A percentile compares a stretch with the other conserved stretches of the same genome.
phyloP scores from a whole-genome alignment of 2,329 filamentous ascomycete species.

The Pestalotiopsis sp. region DNA sequence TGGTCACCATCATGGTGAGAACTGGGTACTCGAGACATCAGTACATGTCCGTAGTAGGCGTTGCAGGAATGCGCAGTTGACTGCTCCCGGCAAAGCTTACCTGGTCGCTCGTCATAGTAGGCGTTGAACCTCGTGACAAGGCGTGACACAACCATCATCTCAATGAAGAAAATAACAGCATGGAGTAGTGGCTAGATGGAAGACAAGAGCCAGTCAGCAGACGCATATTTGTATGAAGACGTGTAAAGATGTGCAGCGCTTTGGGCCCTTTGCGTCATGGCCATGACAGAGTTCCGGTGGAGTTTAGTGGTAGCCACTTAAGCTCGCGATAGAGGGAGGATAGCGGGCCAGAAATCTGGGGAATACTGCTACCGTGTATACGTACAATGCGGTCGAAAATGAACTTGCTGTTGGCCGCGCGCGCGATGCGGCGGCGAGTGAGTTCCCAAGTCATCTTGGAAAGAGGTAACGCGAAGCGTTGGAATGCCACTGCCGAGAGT shows the following conservation, averaged over 20 bases:
- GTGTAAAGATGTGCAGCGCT: conserved; percentile 6
- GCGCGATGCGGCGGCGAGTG: conserved; percentile 60
- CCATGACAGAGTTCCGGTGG: not conserved
- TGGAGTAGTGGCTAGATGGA: conserved; percentile 78
- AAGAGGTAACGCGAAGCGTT: not conserved
- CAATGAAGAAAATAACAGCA: conserved; percentile 79
- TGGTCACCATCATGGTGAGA: conserved; percentile 98
- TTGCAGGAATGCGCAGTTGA: not conserved
- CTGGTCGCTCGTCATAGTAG: conserved; percentile 88
- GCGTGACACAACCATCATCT: conserved; percentile 84
- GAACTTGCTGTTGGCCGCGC: conserved; percentile 70
- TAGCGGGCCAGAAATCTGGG: not conserved
- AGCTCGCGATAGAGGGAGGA: not conserved
- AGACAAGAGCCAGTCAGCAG: conserved; percentile 4
- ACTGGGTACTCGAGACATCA: conserved; percentile 50
- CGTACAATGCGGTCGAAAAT: conserved; percentile 74
- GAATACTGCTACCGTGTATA: conserved; percentile 24
- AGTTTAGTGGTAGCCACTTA: not conserved
- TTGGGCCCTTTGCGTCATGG: not conserved
- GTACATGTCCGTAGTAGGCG: not conserved
- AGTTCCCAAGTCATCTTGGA: conserved; percentile 60
- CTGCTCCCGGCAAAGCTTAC: conserved; percentile 46
- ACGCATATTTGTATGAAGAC: conserved; percentile 16
- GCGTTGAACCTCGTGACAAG: conserved; percentile 86
- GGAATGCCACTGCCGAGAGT: not conserved